Evolutionary conservation across 169 alveolate species (phyloP).

Genomic region (Plasmodium vinckei): DNA sequence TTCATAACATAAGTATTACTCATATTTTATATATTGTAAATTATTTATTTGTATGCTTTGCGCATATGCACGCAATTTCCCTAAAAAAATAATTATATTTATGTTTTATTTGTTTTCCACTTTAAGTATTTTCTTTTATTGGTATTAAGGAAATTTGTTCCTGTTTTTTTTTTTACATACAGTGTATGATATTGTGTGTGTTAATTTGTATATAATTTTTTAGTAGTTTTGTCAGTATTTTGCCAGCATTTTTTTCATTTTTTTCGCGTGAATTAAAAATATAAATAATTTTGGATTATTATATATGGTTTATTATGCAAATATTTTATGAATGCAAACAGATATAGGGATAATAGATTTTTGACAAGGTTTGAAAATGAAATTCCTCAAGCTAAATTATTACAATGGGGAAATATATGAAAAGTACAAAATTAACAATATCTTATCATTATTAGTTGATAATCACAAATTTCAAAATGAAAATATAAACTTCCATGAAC

Average conservation of each 20-base stretch:
- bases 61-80: conserved; percentile 3
- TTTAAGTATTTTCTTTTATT: neutral
- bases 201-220: no score
- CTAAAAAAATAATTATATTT: conserved; percentile 12
- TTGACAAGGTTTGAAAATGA: conserved; percentile 14
- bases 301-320: no score
- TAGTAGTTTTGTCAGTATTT: no score
- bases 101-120: conserved; percentile 4
- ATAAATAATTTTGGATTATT: neutral
- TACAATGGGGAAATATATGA: conserved; percentile 68
- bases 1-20: no score
- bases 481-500: conserved; percentile 52
- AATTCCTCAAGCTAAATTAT: conserved; percentile 53
- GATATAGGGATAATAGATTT: neutral
- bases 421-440: conserved; percentile 62
- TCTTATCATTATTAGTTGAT: conserved; percentile 49
- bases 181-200: no score
- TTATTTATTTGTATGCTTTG: no score
- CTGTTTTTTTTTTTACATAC: no score
- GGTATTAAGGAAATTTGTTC: neutral
- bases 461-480: conserved; percentile 63
- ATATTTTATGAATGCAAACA: neutral
- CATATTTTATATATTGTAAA: no score
- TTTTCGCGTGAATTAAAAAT: neutral
- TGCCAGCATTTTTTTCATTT: no score